Evolutionary conservation across 345 rosid species (phyloP).

Genomic region (Sisymbrium altissimum): DNA sequence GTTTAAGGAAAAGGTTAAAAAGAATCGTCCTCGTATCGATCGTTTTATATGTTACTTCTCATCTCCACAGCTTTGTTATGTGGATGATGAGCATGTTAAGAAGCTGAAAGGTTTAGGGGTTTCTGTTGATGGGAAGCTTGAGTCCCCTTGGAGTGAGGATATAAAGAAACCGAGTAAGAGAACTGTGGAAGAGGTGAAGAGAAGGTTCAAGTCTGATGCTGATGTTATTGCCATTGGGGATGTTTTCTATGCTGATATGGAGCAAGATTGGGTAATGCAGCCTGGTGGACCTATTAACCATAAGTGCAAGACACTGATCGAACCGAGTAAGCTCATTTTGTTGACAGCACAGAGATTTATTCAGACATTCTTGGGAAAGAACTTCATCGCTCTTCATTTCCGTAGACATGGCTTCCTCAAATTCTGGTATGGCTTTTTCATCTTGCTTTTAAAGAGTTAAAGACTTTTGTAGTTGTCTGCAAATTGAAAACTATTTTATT

Average conservation of each 20-base stretch:
- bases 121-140: constrained; percentile 58
- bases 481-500: background rate
- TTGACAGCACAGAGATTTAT: constrained; percentile 70
- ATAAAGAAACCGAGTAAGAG: constrained; percentile 58
- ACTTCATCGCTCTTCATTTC: constrained; percentile 76
- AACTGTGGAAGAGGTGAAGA: constrained; percentile 53
- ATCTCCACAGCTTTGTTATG: constrained; percentile 60
- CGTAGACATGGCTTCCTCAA: constrained; percentile 47
- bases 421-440: constrained; percentile 93
- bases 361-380: too few species aligned
- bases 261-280: constrained; percentile 76
- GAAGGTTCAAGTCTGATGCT: constrained; percentile 55
- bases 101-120: constrained; percentile 71
- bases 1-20: constrained; percentile 34
- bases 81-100: constrained; percentile 80
- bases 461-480: background rate
- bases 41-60: constrained; percentile 69
- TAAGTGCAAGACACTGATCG: constrained; percentile 81
- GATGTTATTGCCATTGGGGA: constrained; percentile 83
- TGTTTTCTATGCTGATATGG: constrained; percentile 77
- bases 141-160: constrained; percentile 46
- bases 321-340: constrained; percentile 72
- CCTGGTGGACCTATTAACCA: constrained; percentile 95
- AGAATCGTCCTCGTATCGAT: constrained; percentile 45
- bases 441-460: too few species aligned